These are phyloP conservation scores for Colletotrichum shisoi DNA, from an alignment of 2,329 filamentous ascomycete genomes.

Conservation along the genomic window DNA sequence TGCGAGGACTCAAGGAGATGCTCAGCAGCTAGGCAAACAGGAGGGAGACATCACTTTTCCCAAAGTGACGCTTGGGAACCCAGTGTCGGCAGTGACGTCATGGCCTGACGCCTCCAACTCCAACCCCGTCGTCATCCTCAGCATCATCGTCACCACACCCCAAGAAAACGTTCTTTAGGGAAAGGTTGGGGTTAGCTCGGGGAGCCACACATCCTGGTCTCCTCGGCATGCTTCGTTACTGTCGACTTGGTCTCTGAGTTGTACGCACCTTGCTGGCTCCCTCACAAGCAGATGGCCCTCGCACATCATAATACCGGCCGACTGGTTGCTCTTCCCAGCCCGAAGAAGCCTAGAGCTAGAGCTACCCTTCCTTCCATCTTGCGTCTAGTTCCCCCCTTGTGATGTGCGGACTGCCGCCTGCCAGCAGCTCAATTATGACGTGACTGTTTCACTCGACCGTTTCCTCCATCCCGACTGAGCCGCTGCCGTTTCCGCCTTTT, in stretches of 20 bases:
- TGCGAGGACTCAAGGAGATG: background rate
- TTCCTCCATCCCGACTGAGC: slow-evolving; percentile 19
- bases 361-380: slow-evolving; percentile 16
- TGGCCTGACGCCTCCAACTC: slow-evolving; percentile 28
- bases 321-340: slow-evolving; percentile 2
- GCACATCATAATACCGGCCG: background rate
- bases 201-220: background rate
- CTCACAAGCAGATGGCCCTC: background rate
- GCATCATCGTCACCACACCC: slow-evolving; percentile 35
- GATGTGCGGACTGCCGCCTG: slow-evolving; percentile 20
- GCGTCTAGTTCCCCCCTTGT: slow-evolving; percentile 16
- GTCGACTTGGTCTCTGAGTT: background rate
- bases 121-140: slow-evolving; percentile 29
- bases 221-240: slow-evolving; percentile 22
- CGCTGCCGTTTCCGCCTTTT: slow-evolving; percentile 4
- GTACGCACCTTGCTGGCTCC: background rate
- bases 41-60: slow-evolving; percentile 23
- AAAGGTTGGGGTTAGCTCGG: background rate
- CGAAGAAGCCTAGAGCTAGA: slow-evolving; percentile 26
- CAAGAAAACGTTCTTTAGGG: background rate
- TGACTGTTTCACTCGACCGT: slow-evolving; percentile 34
- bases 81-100: slow-evolving; percentile 37
- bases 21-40: background rate
- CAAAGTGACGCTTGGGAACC: slow-evolving; percentile 11
- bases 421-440: slow-evolving; percentile 35